Evolutionary conservation across 495 filamentous ascomycete genomes (phyloP), one percentile per base, ranked within the genome.

Genomic region (Saxophila tyrrhenica): DNA sequence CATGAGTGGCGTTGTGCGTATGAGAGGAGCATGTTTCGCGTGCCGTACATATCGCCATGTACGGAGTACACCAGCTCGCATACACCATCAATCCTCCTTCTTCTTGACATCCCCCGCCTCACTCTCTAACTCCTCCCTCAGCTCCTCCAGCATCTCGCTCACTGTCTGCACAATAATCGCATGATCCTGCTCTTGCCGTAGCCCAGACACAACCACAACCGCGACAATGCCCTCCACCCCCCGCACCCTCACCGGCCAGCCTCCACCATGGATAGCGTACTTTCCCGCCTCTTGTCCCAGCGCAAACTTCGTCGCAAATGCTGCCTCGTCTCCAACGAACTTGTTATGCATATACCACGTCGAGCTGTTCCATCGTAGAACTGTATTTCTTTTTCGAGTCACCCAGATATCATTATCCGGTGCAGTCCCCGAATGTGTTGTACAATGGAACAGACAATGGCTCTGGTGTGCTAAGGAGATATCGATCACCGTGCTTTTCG

Each of bases 101-200:
- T 48, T 62, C 49, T 57, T 61, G 7, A 7, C 29, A 35, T 61
- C 58, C n/a, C 45, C 58, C 1, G 48, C 21, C 39, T 50, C 48
- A 44, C 19, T 44, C 16, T n/a, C 41, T 10, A 49, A 15, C 16
- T 60, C 57, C 24, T 54, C 55, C 1, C 55, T 54, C 50, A 62
- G 53, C 50, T 58, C 50, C 24, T 62, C 55, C 46, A 62, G 42
- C 55, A 62, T 55, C 51, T 78, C 75, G 59, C 69, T 67, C 39
- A 89, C 68, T 8, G 77, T 78, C 65, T 86, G 79, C 1, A 84
- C 76, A 56, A 88, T 78, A 43, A 88, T 78, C 39, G 76, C 76
- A 72, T 91, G 86, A 68, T 89, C 85, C 67, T 88, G 78, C 65
- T 86, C 76, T 69, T 87, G 83, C 71, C 79, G 81, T 69, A 89